A percentile compares a stretch with the other conserved stretches of the same genome.
Conservation (phyloP, 192 early-diverging fungal species). For the Coemansia sp. region DNA sequence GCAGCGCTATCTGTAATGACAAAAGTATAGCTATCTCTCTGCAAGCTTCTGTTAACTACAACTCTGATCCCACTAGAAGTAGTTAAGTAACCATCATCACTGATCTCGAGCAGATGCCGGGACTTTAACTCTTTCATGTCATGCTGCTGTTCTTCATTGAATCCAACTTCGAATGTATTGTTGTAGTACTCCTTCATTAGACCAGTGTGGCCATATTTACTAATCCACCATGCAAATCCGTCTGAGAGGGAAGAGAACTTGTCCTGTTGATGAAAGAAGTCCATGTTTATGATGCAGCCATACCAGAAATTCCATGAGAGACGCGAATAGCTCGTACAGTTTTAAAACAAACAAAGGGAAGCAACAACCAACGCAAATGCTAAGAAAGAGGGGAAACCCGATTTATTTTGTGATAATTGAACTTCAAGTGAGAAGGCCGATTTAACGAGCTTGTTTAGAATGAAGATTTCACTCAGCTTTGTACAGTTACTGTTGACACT, state of each 20-base stretch:
- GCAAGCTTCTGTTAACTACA: neutral
- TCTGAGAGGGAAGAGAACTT: neutral
- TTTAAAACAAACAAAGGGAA: too few species aligned
- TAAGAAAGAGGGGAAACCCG: too few species aligned
- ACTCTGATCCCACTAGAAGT: neutral
- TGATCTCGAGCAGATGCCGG: neutral
- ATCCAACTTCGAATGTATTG: neutral
- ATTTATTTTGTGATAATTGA: too few species aligned
- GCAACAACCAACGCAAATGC: too few species aligned
- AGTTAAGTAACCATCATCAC: conserved; percentile 3
- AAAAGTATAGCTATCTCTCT: neutral
- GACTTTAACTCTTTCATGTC: neutral
- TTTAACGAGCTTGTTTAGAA: too few species aligned
- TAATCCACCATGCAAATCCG: neutral
- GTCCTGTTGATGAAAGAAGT: neutral
- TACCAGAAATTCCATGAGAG: too few species aligned
- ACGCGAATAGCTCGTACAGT: too few species aligned
- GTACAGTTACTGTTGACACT: too few species aligned
- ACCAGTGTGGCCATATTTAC: neutral
- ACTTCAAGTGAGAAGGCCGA: too few species aligned
- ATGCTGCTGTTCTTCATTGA: neutral
- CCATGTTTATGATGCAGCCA: too few species aligned
- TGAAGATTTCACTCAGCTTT: too few species aligned
- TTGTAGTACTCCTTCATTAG: neutral
- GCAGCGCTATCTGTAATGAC: neutral